These are phyloP conservation scores for Aspergillus indologenus DNA, from an alignment of 495 filamentous ascomycete species.

Conservation along the genomic window DNA sequence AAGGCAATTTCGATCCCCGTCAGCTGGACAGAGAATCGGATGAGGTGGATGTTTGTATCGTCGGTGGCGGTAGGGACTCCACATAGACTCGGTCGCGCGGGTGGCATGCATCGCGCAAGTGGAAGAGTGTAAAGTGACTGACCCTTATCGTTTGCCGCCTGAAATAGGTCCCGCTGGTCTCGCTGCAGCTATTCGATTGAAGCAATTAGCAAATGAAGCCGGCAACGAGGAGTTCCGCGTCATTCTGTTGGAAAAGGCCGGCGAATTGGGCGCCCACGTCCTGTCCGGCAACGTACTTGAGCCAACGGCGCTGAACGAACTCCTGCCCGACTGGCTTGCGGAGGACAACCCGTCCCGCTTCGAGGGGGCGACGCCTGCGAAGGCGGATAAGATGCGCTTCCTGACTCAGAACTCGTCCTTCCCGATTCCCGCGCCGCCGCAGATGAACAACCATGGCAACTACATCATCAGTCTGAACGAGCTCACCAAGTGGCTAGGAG, in stretches of 20 bases:
- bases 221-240: conserved; percentile 96
- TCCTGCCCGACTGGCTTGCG: conserved; percentile 89
- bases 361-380: conserved; percentile 76
- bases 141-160: conserved; percentile 10
- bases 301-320: conserved; percentile 82
- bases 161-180: conserved; percentile 78
- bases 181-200: conserved; percentile 87
- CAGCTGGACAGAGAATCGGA: conserved; percentile 82
- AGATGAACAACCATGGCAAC: conserved; percentile 98
- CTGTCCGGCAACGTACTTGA: conserved; percentile 94
- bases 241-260: conserved; percentile 89
- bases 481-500: conserved; percentile 90
- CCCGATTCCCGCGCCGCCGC: conserved; percentile 82
- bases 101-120: background rate
- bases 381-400: conserved; percentile 86
- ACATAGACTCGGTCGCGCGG: background rate
- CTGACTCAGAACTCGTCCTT: conserved; percentile 78
- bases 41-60: conserved; percentile 93
- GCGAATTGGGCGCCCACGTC: conserved; percentile 92
- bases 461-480: conserved; percentile 96
- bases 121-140: conserved; percentile 10
- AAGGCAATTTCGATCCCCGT: conserved; percentile 68
- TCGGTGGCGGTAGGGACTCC: conserved; percentile 70
- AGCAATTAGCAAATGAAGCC: conserved; percentile 93
- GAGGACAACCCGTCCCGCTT: conserved; percentile 85